phyloP scores from a whole-genome alignment of 2,329 filamentous ascomycete species.

The Diaporthe sp. region DNA sequence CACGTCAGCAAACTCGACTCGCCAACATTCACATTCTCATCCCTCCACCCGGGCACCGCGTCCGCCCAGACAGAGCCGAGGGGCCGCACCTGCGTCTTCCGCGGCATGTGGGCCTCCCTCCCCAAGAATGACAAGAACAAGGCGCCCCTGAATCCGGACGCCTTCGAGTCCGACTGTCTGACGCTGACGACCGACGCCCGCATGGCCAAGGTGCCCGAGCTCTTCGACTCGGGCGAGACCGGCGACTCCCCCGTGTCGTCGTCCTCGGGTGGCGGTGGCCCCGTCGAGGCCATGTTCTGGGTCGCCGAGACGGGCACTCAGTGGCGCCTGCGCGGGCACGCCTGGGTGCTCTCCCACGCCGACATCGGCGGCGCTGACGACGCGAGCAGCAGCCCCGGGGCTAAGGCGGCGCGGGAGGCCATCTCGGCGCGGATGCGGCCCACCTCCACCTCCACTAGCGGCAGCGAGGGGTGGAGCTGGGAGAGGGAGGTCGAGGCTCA shows the following conservation, averaged over 20 bases:
- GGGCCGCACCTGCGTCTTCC: conserved; percentile 84
- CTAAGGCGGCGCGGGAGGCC: conserved; percentile 69
- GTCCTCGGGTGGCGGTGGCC: conserved; percentile 71
- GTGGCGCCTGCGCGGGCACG: conserved; percentile 85
- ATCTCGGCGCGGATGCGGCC: conserved; percentile 74
- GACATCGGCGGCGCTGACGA: conserved; percentile 65
- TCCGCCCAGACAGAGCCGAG: conserved; percentile 63
- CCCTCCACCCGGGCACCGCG: conserved; percentile 54
- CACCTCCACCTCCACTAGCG: conserved; percentile 37
- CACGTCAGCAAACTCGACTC: conserved; percentile 61
- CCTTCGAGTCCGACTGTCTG: conserved; percentile 81
- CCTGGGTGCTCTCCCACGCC: conserved; percentile 76
- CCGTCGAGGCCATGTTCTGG: conserved; percentile 91
- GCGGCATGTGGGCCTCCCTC: conserved; percentile 84
- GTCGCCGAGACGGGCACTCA: conserved; percentile 77
- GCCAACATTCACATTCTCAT: conserved; percentile 65
- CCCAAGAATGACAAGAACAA: conserved; percentile 78
- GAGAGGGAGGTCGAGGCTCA: conserved; percentile 83
- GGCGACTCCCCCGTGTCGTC: conserved; percentile 54
- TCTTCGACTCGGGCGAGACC: conserved; percentile 66
- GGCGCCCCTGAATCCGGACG: conserved; percentile 75
- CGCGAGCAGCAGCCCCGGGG: conserved; percentile 58
- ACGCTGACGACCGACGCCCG: conserved; percentile 90
- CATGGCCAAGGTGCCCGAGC: conserved; percentile 85
- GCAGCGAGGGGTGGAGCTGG: conserved; percentile 75